Conservation (phyloP, 179 eudicot genomes). For the Gypsophila paniculata region DNA sequence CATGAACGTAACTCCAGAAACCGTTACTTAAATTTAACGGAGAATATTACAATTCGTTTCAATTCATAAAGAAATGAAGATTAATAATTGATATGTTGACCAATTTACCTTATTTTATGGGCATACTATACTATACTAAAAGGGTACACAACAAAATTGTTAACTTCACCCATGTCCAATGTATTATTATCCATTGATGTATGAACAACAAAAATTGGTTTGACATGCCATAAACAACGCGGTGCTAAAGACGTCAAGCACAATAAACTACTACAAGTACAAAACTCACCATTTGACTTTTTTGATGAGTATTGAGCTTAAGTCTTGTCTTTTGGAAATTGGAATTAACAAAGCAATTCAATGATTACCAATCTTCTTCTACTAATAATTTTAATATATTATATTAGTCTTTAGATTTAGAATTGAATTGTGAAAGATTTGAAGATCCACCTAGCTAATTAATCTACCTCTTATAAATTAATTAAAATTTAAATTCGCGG, state of each 20-base stretch:
- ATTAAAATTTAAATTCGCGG: no score
- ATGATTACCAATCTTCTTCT: neutral
- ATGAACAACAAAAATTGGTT: constrained; percentile 1
- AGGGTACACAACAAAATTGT: no score
- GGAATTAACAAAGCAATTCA: no score
- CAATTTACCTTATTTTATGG: no score
- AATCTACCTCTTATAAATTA: neutral
- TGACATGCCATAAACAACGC: constrained; percentile 14
- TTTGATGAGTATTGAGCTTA: neutral
- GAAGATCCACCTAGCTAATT: neutral
- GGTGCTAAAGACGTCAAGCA: constrained; percentile 6
- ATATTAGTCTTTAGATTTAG: constrained; percentile 18
- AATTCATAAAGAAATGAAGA: no score
- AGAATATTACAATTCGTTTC: no score
- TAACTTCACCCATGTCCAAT: no score
- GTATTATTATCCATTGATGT: neutral
- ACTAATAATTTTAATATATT: neutral
- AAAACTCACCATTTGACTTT: constrained; percentile 16
- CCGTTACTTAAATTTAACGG: no score
- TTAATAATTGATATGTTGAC: no score
- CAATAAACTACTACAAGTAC: constrained; percentile 1
- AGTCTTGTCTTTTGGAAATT: neutral
- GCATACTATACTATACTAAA: no score
- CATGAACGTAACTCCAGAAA: no score
- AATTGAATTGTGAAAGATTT: neutral